phyloP scores from a whole-genome alignment of 129 eudicot genomes.

The Kitagawia praeruptora region DNA sequence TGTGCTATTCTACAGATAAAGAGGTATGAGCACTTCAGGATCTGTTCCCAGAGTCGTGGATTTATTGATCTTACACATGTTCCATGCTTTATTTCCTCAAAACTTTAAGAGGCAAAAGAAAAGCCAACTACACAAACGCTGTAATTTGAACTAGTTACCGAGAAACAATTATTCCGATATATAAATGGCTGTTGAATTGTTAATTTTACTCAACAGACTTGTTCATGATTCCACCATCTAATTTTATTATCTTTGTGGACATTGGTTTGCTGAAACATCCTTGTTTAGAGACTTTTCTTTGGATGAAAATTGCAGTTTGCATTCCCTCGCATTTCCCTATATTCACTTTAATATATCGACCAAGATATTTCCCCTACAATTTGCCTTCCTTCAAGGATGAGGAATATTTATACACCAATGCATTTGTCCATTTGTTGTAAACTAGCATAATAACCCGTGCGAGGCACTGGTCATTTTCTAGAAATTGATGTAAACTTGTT shows the following conservation, averaged over 20 bases:
- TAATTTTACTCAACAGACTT: neutral
- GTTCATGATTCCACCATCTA: neutral
- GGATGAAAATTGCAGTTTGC: neutral
- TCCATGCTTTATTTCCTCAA: neutral
- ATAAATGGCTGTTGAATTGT: neutral
- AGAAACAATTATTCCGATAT: neutral
- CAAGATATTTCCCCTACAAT: neutral
- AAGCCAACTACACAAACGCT: neutral
- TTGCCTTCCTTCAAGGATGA: neutral
- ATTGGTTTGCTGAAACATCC: neutral
- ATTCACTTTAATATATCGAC: neutral
- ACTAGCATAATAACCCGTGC: no score
- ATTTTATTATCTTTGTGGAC: neutral
- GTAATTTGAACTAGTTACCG: neutral
- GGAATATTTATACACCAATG: neutral
- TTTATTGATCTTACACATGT: neutral
- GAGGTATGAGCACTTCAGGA: neutral
- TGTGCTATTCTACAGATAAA: slow-evolving; percentile 7
- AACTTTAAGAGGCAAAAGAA: neutral
- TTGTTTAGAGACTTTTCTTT: neutral
- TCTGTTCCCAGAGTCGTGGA: neutral
- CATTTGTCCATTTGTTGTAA: neutral
- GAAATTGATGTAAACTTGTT: no score
- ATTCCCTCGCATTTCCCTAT: neutral
- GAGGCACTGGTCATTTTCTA: no score